Evolutionary conservation across 1,284 basidiomycete species (phyloP), one percentile per base, ranked within the genome.

Genomic region (Microbotryum saponariae): DNA sequence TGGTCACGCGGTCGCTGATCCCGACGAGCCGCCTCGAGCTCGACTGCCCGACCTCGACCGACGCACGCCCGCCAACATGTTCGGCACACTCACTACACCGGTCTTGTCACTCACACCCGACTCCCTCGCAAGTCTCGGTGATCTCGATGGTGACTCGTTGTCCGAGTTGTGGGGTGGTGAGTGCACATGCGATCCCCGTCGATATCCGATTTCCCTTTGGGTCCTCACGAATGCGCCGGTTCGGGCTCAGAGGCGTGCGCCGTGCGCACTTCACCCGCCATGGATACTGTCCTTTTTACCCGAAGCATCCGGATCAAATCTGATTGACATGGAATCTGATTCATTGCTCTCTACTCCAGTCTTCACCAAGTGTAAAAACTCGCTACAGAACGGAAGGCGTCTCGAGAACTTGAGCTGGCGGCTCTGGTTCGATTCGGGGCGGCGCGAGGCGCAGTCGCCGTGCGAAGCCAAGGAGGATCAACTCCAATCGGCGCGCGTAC

Each of bases 391-490:
- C 66, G 89, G 89, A 16, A 80, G 79, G 27, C 78, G 89, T 37
- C 80, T 90, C 31, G 89, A 91, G 76, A 91, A 91, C 73, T 84
- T 91, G 60, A 85, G 86, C 7, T 91, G 89, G 89, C 78, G 89
- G 56, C 77, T 91, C 16, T 90, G 88, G 88, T 82, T 87, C 58
- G 67, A 61, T 45, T 60, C 59, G 29, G 62, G 54, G 18, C 45
- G 64, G 37, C 56, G 54, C 27, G 57, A 58, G 48, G 14, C 25
- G 6, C 29, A 37, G 37, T 21, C 25, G 6, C 54, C 21, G 31
- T 23, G 20, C 27, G 25, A 20, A 9, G 23, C 20, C 25, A 23
- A 48, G 33, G 54, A 48, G 33, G 54, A 37, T 33, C 54, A 16
- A 56, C 18, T 21, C 20, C 27, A 57, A n/a, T 37, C 23, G 8